Evolutionary conservation across 257 asterid genomes (phyloP), one percentile per base, ranked within the genome.

Genomic region (Lycium ferocissimum): DNA sequence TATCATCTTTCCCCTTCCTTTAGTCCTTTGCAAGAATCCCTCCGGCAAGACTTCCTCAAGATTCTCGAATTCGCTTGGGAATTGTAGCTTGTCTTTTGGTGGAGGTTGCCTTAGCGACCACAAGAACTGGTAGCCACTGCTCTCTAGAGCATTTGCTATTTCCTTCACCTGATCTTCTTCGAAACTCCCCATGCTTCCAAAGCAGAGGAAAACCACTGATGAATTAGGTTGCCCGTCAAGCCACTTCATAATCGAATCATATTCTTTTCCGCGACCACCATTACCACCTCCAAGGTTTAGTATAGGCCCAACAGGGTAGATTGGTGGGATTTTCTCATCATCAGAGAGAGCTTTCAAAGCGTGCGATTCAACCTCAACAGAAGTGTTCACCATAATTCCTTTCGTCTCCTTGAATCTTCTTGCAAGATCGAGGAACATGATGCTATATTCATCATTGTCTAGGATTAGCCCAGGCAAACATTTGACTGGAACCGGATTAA

Each of bases 341-440:
- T 58, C 4, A 18, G 65, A 37, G 1, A 88, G 81, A 43, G 82
- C 43, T 63, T 70, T 71, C 17, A 85, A 17, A 3, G 86, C 84
- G 9, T 79, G 67, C 17, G 84, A 2, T 26, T 88, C 88, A 18
- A 88, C 63, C 79, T 85, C 90, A 47, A 15, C 17, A 57, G 85
- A 88, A 0, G 90, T 83, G 51, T 85, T 85, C 6, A 88, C 15
- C 66, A 88, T 6, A n/a, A 85, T 87, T 8, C 90, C 90, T n/a
- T 85, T 87, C 5, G 90, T 65, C 71, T 85, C 82, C 73, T 75
- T 85, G 33, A 81, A 81, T 54, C 65, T 82, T 65, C 35, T 78
- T 1, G 70, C 84, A 17, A 2, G 71, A 43, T 58, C 61, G 70
- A 81, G 11, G 79, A 81, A 85, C 43, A 13, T 10, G 14, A 7